Percentiles rank a stretch among this genome's conserved stretches.
These are phyloP conservation scores for Trichoderma simmonsii DNA, from an alignment of 2,329 filamentous ascomycete species.

Conservation along the genomic window DNA sequence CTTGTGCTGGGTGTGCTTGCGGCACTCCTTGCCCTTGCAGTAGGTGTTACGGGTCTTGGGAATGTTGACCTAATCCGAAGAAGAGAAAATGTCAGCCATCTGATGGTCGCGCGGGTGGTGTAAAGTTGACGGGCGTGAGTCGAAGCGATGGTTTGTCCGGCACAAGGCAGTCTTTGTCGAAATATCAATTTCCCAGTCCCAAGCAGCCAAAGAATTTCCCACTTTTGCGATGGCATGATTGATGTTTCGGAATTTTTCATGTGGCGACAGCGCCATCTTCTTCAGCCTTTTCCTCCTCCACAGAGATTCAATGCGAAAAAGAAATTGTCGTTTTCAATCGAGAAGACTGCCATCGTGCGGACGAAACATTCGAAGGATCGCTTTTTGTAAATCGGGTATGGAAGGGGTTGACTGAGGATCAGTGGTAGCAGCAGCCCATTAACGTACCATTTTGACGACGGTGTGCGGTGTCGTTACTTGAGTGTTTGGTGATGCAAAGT, in stretches of 20 bases:
- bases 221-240: neutral
- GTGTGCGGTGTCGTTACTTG: slow-evolving; percentile 42
- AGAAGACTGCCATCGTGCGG: slow-evolving; percentile 33
- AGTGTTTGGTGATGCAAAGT: slow-evolving; percentile 43
- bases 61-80: slow-evolving; percentile 77
- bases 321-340: slow-evolving; percentile 4
- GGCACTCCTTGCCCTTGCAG: slow-evolving; percentile 95
- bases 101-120: slow-evolving; percentile 23
- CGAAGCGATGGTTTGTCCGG: slow-evolving; percentile 18
- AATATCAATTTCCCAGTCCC: neutral
- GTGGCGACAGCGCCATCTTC: neutral
- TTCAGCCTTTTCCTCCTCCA: neutral
- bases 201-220: neutral
- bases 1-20: slow-evolving; percentile 87
- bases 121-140: neutral
- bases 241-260: neutral
- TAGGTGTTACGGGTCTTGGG: slow-evolving; percentile 97
- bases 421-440: slow-evolving; percentile 12
- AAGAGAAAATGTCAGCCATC: slow-evolving; percentile 20
- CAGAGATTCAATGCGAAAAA: neutral
- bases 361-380: slow-evolving; percentile 25
- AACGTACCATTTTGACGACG: slow-evolving; percentile 51
- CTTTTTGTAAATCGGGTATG: neutral
- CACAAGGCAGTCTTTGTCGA: slow-evolving; percentile 23
- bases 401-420: slow-evolving; percentile 17